phyloP scores from a whole-genome alignment of 225 moss, liverwort and hornwort species.

The Pseudisothecium myosuroides region DNA sequence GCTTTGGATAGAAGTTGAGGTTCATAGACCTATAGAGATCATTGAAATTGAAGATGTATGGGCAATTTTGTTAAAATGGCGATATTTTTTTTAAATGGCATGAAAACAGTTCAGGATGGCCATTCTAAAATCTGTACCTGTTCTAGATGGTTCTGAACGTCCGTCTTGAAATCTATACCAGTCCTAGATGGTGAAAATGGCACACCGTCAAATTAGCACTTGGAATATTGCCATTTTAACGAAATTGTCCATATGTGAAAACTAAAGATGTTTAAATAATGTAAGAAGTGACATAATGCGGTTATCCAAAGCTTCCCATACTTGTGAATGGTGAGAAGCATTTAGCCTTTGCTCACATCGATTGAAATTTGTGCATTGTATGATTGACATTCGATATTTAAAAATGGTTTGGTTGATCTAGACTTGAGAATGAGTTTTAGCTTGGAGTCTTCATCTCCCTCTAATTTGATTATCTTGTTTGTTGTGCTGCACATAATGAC shows the following conservation, averaged over 20 bases:
- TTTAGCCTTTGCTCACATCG: rapidly evolving
- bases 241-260: too few species aligned
- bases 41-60: neutral
- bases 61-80: too few species aligned
- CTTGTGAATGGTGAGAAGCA: neutral
- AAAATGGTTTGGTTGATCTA: neutral
- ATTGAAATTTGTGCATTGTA: neutral
- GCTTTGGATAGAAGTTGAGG: neutral
- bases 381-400: too few species aligned
- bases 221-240: too few species aligned
- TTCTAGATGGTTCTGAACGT: too few species aligned
- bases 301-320: neutral
- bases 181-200: too few species aligned
- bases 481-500: rapidly evolving
- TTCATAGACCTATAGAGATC: rapidly evolving
- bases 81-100: too few species aligned
- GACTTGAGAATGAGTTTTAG: neutral
- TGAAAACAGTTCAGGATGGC: too few species aligned
- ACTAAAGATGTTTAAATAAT: neutral
- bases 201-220: too few species aligned
- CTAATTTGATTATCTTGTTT: neutral
- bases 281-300: neutral
- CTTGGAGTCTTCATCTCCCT: neutral
- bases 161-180: too few species aligned
- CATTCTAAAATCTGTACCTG: too few species aligned